phyloP scores from a whole-genome alignment of 2,329 filamentous ascomycete genomes.

The Fusarium siculi region DNA sequence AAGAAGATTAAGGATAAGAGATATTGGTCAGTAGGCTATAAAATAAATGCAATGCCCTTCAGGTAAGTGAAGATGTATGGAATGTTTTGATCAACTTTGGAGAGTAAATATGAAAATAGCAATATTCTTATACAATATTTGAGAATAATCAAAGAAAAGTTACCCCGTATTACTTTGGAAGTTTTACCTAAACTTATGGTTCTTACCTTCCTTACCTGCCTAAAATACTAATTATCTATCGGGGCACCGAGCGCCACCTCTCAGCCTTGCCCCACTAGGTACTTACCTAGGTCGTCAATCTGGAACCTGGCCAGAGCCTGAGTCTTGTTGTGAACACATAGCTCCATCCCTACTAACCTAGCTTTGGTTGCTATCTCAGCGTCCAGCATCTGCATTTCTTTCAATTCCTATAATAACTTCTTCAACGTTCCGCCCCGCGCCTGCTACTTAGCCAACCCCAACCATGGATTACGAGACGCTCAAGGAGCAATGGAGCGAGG shows the following conservation, averaged over 20 bases:
- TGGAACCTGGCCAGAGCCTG: background rate
- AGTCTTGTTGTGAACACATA: constrained; percentile 27
- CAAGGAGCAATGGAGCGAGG: constrained; percentile 96
- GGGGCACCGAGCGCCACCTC: background rate
- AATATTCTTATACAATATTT: background rate
- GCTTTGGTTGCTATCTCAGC: background rate
- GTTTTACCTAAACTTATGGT: background rate
- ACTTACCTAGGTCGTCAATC: background rate
- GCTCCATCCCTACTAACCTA: constrained; percentile 6
- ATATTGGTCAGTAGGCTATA: background rate
- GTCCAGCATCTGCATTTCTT: background rate
- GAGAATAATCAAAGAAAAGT: background rate
- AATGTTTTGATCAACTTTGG: background rate
- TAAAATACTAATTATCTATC: background rate
- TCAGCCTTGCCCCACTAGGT: background rate
- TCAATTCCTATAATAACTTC: background rate
- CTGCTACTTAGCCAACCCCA: background rate
- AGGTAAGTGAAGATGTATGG: background rate
- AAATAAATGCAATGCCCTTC: background rate
- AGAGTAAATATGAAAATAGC: background rate
- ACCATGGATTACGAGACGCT: constrained; percentile 90
- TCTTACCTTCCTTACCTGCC: background rate
- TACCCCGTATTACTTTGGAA: background rate
- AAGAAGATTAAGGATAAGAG: background rate
- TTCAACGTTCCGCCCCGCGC: background rate